These are phyloP conservation scores for Rhamnella rubrinervis DNA, from an alignment of 331 rosid genomes.

Conservation along the genomic window DNA sequence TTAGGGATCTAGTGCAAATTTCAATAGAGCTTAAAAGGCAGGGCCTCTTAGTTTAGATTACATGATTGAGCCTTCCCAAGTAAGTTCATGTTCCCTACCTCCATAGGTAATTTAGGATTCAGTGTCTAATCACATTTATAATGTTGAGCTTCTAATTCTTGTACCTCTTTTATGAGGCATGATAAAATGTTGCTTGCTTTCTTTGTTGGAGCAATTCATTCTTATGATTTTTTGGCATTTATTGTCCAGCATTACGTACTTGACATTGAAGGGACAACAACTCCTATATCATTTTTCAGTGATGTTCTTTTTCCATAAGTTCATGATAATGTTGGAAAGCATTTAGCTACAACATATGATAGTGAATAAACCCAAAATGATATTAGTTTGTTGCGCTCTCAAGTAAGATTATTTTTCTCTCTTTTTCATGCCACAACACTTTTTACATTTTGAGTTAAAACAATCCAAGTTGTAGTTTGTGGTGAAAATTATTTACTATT, in stretches of 20 bases:
- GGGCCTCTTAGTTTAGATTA: slow-evolving; percentile 36
- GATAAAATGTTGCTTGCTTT: slow-evolving; percentile 2
- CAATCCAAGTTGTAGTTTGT: neutral
- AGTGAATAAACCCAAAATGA: slow-evolving; percentile 67
- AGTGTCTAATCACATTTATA: neutral
- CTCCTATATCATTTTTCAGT: slow-evolving; percentile 82
- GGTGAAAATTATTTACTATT: too few species aligned
- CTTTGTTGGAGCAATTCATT: neutral
- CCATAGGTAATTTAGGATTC: neutral
- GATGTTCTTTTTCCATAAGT: slow-evolving; percentile 91
- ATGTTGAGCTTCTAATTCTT: neutral
- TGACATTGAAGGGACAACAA: slow-evolving; percentile 93
- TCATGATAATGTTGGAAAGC: slow-evolving; percentile 68
- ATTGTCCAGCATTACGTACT: slow-evolving; percentile 65
- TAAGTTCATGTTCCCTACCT: slow-evolving; percentile 35
- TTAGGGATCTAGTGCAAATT: slow-evolving; percentile 32
- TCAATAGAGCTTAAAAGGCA: slow-evolving; percentile 50
- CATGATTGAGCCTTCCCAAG: slow-evolving; percentile 39
- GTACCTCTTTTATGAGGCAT: neutral
- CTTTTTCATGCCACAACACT: neutral
- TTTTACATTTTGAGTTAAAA: slow-evolving; percentile 1
- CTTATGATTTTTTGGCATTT: neutral
- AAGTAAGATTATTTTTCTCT: slow-evolving; percentile 45
- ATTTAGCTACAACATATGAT: slow-evolving; percentile 66
- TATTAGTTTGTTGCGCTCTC: slow-evolving; percentile 61